Evolutionary conservation across 2,329 filamentous ascomycete species (phyloP).

Genomic region (Ceratocystis eucalypticola): DNA sequence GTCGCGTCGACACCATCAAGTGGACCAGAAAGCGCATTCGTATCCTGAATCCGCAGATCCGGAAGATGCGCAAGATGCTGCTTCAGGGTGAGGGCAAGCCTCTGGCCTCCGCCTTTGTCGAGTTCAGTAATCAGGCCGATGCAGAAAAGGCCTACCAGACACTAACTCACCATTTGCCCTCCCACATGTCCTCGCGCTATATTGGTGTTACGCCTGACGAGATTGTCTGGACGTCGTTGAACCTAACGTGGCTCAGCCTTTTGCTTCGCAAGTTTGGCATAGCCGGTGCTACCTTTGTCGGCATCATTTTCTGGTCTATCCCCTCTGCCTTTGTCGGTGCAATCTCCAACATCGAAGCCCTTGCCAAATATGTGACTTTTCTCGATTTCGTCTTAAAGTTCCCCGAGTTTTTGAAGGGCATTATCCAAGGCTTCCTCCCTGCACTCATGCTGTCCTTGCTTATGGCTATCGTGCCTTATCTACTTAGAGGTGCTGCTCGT

Average conservation of each 20-base stretch:
- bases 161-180: constrained; percentile 63
- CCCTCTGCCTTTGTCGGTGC: constrained; percentile 67
- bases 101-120: constrained; percentile 74
- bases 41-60: constrained; percentile 30
- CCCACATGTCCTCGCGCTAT: constrained; percentile 74
- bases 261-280: constrained; percentile 54
- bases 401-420: constrained; percentile 54
- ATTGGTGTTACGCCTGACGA: constrained; percentile 71
- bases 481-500: constrained; percentile 64
- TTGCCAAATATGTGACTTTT: constrained; percentile 52
- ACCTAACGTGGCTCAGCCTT: constrained; percentile 56
- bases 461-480: constrained; percentile 66
- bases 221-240: constrained; percentile 73
- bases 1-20: constrained; percentile 89
- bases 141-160: constrained; percentile 78
- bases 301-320: constrained; percentile 76
- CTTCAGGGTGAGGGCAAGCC: constrained; percentile 49
- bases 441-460: constrained; percentile 65
- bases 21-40: constrained; percentile 53
- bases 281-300: constrained; percentile 51
- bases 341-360: constrained; percentile 67
- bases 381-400: constrained; percentile 61
- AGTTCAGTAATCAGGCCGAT: constrained; percentile 69
- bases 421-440: constrained; percentile 74
- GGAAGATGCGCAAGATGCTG: constrained; percentile 56